A percentile compares a stretch with the other conserved stretches of the same genome.
These are phyloP conservation scores for Heliamphora pulchella DNA, from an alignment of 179 eudicot genomes.

Conservation along the genomic window DNA sequence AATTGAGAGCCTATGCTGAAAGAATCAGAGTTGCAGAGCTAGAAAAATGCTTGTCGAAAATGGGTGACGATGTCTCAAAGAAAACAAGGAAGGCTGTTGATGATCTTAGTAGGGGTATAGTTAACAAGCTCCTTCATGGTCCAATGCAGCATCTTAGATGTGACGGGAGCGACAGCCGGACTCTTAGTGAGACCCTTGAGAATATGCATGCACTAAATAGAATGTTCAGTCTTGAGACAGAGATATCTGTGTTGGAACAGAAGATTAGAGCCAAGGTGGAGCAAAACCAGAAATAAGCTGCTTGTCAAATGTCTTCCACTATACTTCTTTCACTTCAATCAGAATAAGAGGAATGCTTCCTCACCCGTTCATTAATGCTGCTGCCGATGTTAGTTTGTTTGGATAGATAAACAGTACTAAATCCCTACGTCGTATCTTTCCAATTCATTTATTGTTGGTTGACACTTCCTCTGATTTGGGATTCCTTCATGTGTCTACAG, in stretches of 20 bases:
- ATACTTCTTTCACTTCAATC: conserved; percentile 8
- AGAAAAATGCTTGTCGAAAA: conserved; percentile 48
- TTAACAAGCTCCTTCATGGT: conserved; percentile 52
- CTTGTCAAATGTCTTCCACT: background rate
- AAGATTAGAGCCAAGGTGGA: conserved; percentile 53
- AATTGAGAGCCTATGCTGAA: conserved; percentile 49
- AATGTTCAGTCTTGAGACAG: conserved; percentile 51
- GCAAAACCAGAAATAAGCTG: conserved; percentile 33
- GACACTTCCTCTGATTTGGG: background rate
- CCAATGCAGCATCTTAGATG: conserved; percentile 56
- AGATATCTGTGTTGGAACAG: conserved; percentile 46
- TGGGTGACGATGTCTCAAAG: conserved; percentile 43
- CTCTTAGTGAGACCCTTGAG: conserved; percentile 46
- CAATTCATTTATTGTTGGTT: background rate
- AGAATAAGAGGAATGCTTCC: conserved; percentile 27
- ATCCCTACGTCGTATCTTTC: background rate
- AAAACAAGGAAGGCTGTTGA: conserved; percentile 41
- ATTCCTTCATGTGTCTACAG: background rate
- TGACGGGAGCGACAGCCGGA: conserved; percentile 47
- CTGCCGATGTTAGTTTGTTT: conserved; percentile 16
- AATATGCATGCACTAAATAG: conserved; percentile 55
- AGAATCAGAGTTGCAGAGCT: conserved; percentile 48
- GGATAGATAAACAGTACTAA: conserved; percentile 14
- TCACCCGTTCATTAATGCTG: background rate
- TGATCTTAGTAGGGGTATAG: conserved; percentile 47